Evolutionary conservation across 371 early-diverging fungal genomes (phyloP), one percentile per base, ranked within the genome.

Genomic region (Actinomortierella wolfii): DNA sequence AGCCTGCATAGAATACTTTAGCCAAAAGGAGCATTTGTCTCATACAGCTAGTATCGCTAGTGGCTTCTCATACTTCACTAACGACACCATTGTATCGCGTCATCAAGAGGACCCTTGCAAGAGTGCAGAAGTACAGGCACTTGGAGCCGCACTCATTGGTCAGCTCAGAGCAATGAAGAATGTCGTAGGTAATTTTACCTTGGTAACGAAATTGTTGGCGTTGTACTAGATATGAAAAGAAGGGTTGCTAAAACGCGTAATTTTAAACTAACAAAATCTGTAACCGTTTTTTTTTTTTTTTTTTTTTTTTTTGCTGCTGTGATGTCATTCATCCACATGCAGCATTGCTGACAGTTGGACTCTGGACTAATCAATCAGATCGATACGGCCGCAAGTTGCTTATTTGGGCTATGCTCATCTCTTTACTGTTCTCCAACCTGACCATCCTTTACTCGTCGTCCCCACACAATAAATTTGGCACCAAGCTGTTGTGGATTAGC

Each of bases 101-200:
- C n/a, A n/a, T n/a, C n/a, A n/a, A 4, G 56, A 52, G 2, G 59
- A 65, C 34, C 44, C 61, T 8, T 71, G 71, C 46, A n/a, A 49
- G 9, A 28, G 61, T 1, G 20, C 66, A 7, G 56, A 23, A 3
- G 44, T 71, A 1, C 56, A 58, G 15, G 66, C 62, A 7, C 29
- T 45, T 18, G 66, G 58, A 0, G 71, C 71, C 2, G 14, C 61
- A 4, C 61, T 61, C 11, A 25, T 65, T 25, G 44, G 71, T 26
- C 54, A 59, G 3, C 34, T 61, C 48, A 56, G 66, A 25, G 49
- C 56, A 1, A 58, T 71, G 42, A 71, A 71, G 54, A 61, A 57
- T 51, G 23, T 55, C 29, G 21, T 49, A 44, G 71, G 71, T 71
- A 64, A 5, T 13, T 3, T 42, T 11, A 6, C 11, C n/a, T n/a